Percentiles rank a stretch among this genome's conserved stretches.
Conservation (phyloP, 1,284 basidiomycete species). For the Ganoderma leucocontextum region DNA sequence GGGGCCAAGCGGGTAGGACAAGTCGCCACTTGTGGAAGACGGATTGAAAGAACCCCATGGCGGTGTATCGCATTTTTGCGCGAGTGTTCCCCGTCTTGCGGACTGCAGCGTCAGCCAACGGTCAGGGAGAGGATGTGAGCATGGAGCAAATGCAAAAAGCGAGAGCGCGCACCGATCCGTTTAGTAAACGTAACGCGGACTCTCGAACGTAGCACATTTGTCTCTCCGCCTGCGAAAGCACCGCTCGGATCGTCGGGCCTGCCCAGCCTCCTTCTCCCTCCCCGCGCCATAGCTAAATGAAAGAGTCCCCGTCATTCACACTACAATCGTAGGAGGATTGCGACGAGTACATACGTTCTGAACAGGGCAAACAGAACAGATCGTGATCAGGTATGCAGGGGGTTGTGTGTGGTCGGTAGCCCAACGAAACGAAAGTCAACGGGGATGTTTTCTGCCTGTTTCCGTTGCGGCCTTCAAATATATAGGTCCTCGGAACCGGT, state of each 20-base stretch:
- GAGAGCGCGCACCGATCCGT: not conserved
- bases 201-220: not conserved
- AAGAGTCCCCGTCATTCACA: not conserved
- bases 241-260: not conserved
- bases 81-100: not conserved
- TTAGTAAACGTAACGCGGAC: not conserved
- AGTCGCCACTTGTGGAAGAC: not conserved
- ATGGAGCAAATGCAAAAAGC: not conserved
- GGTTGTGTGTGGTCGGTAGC: not conserved
- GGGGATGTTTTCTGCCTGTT: not conserved
- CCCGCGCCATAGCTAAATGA: not conserved
- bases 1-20: not conserved
- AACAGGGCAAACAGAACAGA: not conserved
- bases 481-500: not conserved
- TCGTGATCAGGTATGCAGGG: not conserved
- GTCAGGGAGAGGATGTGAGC: not conserved
- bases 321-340: not conserved
- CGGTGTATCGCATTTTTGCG: not conserved
- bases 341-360: not conserved
- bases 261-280: conserved; percentile 1
- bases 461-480: not conserved
- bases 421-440: not conserved
- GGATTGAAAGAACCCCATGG: not conserved
- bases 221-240: not conserved
- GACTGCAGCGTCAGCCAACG: not conserved